Conservation (phyloP, 139 green algal species). For the Micractinium conductrix region DNA sequence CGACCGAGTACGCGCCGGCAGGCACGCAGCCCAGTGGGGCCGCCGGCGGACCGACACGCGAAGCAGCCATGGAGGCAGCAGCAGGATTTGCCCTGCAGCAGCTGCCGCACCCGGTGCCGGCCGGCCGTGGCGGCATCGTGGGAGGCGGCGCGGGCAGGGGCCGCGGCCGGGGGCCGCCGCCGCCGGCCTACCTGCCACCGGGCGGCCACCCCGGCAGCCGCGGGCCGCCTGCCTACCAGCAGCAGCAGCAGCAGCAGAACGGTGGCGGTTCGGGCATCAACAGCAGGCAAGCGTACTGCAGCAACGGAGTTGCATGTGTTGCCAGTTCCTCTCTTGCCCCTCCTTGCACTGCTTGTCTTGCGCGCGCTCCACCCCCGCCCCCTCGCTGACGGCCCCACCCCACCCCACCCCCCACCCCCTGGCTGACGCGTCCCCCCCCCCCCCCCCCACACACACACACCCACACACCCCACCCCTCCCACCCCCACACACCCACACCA, state of each 20-base stretch:
- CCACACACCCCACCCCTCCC: too few species aligned
- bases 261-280: background rate
- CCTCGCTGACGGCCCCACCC: too few species aligned
- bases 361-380: too few species aligned
- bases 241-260: background rate
- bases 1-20: background rate
- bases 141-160: background rate
- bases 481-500: too few species aligned
- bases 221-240: background rate
- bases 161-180: background rate
- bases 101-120: background rate
- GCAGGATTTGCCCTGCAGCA: background rate
- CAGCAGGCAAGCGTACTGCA: background rate
- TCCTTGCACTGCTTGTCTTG: too few species aligned
- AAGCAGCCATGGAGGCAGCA: constrained; percentile 18
- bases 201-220: too few species aligned
- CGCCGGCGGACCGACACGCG: background rate
- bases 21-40: background rate
- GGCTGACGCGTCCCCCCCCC: too few species aligned
- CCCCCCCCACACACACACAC: too few species aligned
- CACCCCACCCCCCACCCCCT: too few species aligned
- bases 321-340: too few species aligned
- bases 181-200: background rate
- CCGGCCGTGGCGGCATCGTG: background rate
- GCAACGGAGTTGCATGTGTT: background rate